Base-by-base conservation (phyloP, 345 rosid species). In the Crucihimalaya himalaica region DNA sequence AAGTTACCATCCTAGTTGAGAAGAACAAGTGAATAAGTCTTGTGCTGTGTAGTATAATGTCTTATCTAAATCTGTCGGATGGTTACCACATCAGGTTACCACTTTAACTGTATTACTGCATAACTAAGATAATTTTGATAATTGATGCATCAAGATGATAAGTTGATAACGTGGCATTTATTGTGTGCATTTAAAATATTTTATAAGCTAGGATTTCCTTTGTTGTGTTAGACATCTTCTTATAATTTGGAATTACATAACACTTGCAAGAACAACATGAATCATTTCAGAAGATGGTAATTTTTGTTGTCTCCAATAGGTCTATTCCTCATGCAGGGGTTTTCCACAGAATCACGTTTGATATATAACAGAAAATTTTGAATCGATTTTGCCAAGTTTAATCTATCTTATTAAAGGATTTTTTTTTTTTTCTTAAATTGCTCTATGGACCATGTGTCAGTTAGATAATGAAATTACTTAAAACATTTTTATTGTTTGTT, bases 321-420 rank as follows among this genome's bases (percentile, higher is more conserved):
- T 66, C 28, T 20, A 64, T 19, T 39, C 13, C 39, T 43, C 53
- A 3, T 42, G 53, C 27, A 45, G 39, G 50, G 13, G 13, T 21
- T 47, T 23, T 67, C 42, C 34, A n/a, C 39, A 25, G 61, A 51
- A 67, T 53, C 47, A 37, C 10, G 9, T 23, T 51, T 66, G 60
- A n/a, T 15, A 10, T 13, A 40, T 12, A 39, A 37, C 18, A 37
- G 18, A 18, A 14, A 16, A 28, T 0, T 3, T 4, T 68, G 29
- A 13, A 8, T 29, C 46, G 2, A 39, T 70, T 70, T 18, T 46
- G 15, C 20, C 31, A 45, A 28, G 5, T 29, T 40, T 40, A 62
- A 15, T 2, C 14, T 34, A 46, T 27, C 34, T 19, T 14, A 48
- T 43, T 27, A n/a, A n/a, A 43, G 4, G 9, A 12, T 3, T 14